phyloP scores from a whole-genome alignment of 2,329 filamentous ascomycete species.

The Blumeria graminis region DNA sequence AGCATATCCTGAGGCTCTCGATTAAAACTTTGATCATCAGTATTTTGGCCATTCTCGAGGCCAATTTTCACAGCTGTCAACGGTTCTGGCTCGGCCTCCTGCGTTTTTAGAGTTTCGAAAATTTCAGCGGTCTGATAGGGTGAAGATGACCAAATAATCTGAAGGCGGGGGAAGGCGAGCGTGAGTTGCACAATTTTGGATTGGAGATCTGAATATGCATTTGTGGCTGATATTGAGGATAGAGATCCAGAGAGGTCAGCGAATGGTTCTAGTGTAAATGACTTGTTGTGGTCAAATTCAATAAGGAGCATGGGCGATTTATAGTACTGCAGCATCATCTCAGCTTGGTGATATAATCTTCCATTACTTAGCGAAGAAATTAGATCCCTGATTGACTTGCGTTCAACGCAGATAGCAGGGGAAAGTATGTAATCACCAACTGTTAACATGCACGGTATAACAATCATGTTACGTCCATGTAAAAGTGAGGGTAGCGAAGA shows the following conservation, averaged over 20 bases:
- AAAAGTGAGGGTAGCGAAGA: conserved; percentile 78
- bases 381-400: conserved; percentile 77
- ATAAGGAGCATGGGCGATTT: conserved; percentile 75
- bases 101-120: conserved; percentile 77
- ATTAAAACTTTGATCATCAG: conserved; percentile 52
- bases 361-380: conserved; percentile 84
- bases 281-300: conserved; percentile 93
- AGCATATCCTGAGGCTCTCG: conserved; percentile 81
- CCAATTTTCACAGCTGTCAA: conserved; percentile 66
- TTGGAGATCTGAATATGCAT: conserved; percentile 53
- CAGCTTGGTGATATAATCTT: conserved; percentile 72
- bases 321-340: conserved; percentile 90
- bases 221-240: conserved; percentile 34
- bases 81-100: conserved; percentile 75
- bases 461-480: conserved; percentile 66
- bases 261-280: conserved; percentile 75
- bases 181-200: conserved; percentile 81
- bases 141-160: conserved; percentile 80
- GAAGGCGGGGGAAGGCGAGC: conserved; percentile 68
- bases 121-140: conserved; percentile 96
- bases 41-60: conserved; percentile 36
- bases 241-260: conserved; percentile 40
- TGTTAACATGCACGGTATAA: conserved; percentile 86
- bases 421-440: conserved; percentile 92
- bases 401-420: conserved; percentile 76